These are phyloP conservation scores for Combretum micranthum DNA, from an alignment of 345 rosid species.

Conservation along the genomic window DNA sequence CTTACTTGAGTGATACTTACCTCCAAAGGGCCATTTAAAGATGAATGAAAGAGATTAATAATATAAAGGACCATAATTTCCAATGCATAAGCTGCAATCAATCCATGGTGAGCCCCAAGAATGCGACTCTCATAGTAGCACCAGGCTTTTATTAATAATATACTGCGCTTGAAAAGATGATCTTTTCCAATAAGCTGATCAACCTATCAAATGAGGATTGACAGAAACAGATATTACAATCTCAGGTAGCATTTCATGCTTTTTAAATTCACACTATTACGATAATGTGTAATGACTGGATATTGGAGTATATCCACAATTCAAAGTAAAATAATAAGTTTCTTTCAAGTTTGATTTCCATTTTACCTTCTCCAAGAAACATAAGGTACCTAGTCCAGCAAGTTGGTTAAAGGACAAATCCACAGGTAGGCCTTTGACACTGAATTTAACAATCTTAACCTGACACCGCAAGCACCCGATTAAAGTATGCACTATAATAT, in stretches of 20 bases:
- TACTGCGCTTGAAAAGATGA: slow-evolving; percentile 84
- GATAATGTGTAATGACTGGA: no score
- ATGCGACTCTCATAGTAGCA: slow-evolving; percentile 94
- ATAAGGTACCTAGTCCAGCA: slow-evolving; percentile 15
- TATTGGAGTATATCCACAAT: no score
- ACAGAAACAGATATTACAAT: background rate
- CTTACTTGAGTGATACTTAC: slow-evolving; percentile 32
- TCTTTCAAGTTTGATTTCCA: no score
- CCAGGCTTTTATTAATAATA: slow-evolving; percentile 81
- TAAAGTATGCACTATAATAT: background rate
- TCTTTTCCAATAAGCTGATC: slow-evolving; percentile 56
- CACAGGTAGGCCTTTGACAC: slow-evolving; percentile 10
- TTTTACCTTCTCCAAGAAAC: slow-evolving; percentile 14
- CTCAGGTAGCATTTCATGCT: no score
- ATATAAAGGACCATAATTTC: slow-evolving; percentile 68
- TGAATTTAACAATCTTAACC: slow-evolving; percentile 14
- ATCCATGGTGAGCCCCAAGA: slow-evolving; percentile 81
- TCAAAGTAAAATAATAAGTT: no score
- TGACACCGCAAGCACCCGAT: background rate
- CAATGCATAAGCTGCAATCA: slow-evolving; percentile 82
- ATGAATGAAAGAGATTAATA: slow-evolving; percentile 63
- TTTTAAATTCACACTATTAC: no score
- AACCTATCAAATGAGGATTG: slow-evolving; percentile 33
- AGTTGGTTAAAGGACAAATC: slow-evolving; percentile 15
- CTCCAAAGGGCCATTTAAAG: slow-evolving; percentile 62